These are phyloP conservation scores for Torulaspora microellipsoides DNA, from an alignment of 805 yeast species.

Conservation along the genomic window DNA sequence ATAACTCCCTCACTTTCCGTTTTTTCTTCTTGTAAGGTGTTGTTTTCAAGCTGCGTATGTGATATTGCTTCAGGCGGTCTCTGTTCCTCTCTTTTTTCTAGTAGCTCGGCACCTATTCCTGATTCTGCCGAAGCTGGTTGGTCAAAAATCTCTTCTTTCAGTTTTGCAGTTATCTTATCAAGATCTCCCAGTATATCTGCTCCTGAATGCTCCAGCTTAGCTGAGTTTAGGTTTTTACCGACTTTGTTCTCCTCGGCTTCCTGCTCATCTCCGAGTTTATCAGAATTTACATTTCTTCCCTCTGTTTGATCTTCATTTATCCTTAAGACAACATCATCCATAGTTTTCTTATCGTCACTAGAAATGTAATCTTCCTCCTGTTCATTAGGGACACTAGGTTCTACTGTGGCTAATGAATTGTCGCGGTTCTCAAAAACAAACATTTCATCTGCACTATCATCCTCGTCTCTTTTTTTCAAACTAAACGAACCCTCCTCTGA, in stretches of 20 bases:
- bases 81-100: not conserved
- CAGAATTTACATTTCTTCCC: not conserved
- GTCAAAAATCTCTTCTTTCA: not conserved
- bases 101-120: not conserved
- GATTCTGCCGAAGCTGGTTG: too few species aligned
- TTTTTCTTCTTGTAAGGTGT: not conserved
- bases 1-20: not conserved
- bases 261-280: slow-evolving; percentile 4
- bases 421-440: slow-evolving; percentile 24
- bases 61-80: not conserved
- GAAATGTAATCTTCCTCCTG: not conserved
- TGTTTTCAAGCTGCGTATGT: not conserved
- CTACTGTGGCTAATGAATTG: not conserved
- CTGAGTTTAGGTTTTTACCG: too few species aligned
- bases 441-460: slow-evolving; percentile 11
- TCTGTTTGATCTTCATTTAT: not conserved
- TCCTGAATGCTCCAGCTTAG: too few species aligned
- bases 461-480: slow-evolving; percentile 7
- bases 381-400: not conserved
- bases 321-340: not conserved
- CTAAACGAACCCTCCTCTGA: slow-evolving; percentile 5
- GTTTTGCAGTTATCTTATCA: not conserved
- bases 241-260: slow-evolving; percentile 3
- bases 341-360: not conserved
- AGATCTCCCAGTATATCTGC: not conserved